Base-by-base conservation (phyloP, 23 red algal genomes). In the Gracilaria vermiculophylla region DNA sequence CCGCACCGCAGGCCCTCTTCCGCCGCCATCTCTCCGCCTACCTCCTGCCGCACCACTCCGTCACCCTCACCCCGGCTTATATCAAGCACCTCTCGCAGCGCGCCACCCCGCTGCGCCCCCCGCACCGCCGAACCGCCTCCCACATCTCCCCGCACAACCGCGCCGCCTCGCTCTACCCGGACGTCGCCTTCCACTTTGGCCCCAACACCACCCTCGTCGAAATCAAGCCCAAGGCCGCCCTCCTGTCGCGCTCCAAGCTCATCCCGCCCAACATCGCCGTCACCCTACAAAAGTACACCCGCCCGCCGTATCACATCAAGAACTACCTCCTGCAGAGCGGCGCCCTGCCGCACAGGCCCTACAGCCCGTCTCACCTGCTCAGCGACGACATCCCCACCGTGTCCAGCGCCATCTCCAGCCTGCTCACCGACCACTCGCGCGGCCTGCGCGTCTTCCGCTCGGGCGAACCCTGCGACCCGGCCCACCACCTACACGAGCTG, bases 141-240 rank as follows among this genome's bases (percentile, higher is more conserved):
- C 51, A 73, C 24, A 77, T 88, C 54, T 62, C 69, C 20, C 62
- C 81, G 19, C 57, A 62, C 58, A 37, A 66, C 39, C 51, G 54
- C 42, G 15, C 16, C 34, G 84, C 84, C 31, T 51, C 62, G 13
- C 53, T 88, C 13, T 49, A 45, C 49, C 72, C 72, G 45, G 84
- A 88, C 72, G 24, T 78, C 28, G 84, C 84, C 17, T 78, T 58
- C 33, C 69, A 70, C 69, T 88, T 88, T 61, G 84, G 84, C 40
- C 47, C 47, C 25, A 57, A 76, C 16, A 88, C 84, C 1, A 44
- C 50, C 2, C 50, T 88, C 9, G 84, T 88, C 15, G 84, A 88
- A 53, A 61, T 88, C 69, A 88, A 88, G 34, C 69, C 84, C 15
- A 88, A 88, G 57, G 66, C 44, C 20, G 84, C 60, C 2, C 25